These are phyloP conservation scores for Beauveria pseudobassiana DNA, from an alignment of 2,329 filamentous ascomycete species.

Conservation along the genomic window DNA sequence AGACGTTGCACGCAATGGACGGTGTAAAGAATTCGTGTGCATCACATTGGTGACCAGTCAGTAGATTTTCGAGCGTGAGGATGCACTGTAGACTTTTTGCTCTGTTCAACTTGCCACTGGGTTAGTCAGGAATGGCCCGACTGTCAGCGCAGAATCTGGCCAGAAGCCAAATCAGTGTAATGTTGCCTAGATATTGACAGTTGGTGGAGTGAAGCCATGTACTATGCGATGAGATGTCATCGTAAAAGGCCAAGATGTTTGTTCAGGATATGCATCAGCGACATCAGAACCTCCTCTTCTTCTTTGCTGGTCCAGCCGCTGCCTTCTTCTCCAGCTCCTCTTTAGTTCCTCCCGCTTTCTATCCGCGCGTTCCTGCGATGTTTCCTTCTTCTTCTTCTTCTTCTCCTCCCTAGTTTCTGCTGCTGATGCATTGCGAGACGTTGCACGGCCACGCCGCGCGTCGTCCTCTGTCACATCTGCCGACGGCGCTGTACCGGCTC, in stretches of 20 bases:
- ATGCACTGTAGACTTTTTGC: not conserved
- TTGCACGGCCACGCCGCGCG: slow-evolving; percentile 17
- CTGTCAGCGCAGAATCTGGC: not conserved
- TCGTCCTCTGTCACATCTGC: slow-evolving; percentile 11
- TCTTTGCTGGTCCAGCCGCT: slow-evolving; percentile 42
- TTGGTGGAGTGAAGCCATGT: not conserved
- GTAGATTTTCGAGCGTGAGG: not conserved
- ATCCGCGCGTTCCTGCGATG: slow-evolving; percentile 39
- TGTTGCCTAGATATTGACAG: not conserved
- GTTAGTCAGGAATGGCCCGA: not conserved
- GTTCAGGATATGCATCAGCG: too few species aligned
- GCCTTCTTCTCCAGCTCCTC: slow-evolving; percentile 47
- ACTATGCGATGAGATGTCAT: not conserved
- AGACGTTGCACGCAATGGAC: not conserved
- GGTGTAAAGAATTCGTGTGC: not conserved
- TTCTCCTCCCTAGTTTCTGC: slow-evolving; percentile 22
- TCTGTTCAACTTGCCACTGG: not conserved
- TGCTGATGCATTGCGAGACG: slow-evolving; percentile 14
- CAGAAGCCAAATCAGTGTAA: not conserved
- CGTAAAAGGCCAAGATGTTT: not conserved
- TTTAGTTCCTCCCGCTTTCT: slow-evolving; percentile 44
- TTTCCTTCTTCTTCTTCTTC: slow-evolving; percentile 31
- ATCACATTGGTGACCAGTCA: not conserved
- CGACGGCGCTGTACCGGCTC: slow-evolving; percentile 1
- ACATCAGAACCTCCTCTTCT: slow-evolving; percentile 48